These are phyloP conservation scores for Mucor racemosus DNA, from an alignment of 371 early-diverging fungal genomes.

Conservation along the genomic window DNA sequence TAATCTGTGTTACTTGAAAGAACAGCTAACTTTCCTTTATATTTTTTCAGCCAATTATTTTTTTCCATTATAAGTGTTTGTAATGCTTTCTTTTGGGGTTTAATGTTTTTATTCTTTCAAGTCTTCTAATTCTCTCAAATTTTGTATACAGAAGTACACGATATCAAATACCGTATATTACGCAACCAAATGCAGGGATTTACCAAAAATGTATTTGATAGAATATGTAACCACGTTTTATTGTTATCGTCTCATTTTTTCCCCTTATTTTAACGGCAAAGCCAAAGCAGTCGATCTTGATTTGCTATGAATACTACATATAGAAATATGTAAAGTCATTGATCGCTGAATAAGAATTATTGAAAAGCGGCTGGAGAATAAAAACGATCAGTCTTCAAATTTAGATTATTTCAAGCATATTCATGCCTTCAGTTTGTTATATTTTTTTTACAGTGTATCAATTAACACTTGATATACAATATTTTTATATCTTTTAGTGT, in stretches of 20 bases:
- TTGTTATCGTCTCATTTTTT: neutral
- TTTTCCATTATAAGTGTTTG: neutral
- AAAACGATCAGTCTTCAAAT: too few relatives aligned
- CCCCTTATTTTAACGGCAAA: neutral
- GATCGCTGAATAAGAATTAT: too few relatives aligned
- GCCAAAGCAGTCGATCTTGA: neutral
- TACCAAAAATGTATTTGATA: neutral
- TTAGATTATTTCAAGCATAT: too few relatives aligned
- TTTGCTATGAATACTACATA: too few relatives aligned
- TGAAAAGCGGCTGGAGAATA: too few relatives aligned
- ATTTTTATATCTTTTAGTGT: too few relatives aligned
- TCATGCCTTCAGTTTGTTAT: too few relatives aligned
- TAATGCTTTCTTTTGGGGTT: neutral
- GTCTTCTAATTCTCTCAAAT: neutral
- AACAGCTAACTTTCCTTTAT: constrained; percentile 9
- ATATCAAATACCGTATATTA: neutral
- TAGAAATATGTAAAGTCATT: too few relatives aligned
- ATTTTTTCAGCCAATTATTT: neutral
- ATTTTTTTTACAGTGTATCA: too few relatives aligned
- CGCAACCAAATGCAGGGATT: neutral
- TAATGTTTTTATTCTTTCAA: neutral
- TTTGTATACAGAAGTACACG: neutral
- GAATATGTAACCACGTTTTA: neutral
- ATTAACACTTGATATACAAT: too few relatives aligned
- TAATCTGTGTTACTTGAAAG: neutral